Base-by-base conservation (phyloP, 1,284 basidiomycete genomes). In the Trametes versicolor region DNA sequence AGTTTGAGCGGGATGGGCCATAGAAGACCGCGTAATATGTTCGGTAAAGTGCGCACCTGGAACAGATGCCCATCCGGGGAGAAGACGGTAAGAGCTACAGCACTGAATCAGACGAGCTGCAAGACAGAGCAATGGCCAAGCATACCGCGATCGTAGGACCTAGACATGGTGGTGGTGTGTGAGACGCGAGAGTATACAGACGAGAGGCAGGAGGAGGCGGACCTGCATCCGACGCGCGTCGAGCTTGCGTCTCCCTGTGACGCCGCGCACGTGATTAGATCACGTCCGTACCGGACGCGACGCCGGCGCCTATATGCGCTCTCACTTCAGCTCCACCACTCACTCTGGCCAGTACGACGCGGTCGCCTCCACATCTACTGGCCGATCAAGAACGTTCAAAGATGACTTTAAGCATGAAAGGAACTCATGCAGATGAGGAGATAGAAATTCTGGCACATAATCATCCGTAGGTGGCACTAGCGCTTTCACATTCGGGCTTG, bases 31-130 rank as follows among this genome's bases (percentile, higher is more conserved):
- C n/a, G 39, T 2, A 64, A 70, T 64, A 56, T 62, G 51, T 37
- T 56, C 58, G 62, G 56, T 50, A 10, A 43, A 43, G 45, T 25
- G 68, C 80, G 68, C 72, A 92, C 94, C 85, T 96, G 94, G 84
- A 96, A 96, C 72, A 97, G 81, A 80, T 97, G 95, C 9, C 96
- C 96, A 82, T 97, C 96, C 64, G 95, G 96, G 23, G 95, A 97
- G 85, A 96, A 96, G 76, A 96, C 95, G 67, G 95, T 97, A 69
- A 97, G 90, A 51, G 95, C 95, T 95, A 58, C 23, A 65, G 12
- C 37, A 43, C 36, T 36, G 25, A 4, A 49, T 63, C 34, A 53
- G 53, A 45, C 27, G 21, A 12, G 29, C 25, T 43, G 7, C 27
- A n/a, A 34, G 7, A 50, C 53, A 8, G 8, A 15, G 34, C 7